phyloP scores from a whole-genome alignment of 2,329 filamentous ascomycete genomes.

The Aspergillus japonicus region DNA sequence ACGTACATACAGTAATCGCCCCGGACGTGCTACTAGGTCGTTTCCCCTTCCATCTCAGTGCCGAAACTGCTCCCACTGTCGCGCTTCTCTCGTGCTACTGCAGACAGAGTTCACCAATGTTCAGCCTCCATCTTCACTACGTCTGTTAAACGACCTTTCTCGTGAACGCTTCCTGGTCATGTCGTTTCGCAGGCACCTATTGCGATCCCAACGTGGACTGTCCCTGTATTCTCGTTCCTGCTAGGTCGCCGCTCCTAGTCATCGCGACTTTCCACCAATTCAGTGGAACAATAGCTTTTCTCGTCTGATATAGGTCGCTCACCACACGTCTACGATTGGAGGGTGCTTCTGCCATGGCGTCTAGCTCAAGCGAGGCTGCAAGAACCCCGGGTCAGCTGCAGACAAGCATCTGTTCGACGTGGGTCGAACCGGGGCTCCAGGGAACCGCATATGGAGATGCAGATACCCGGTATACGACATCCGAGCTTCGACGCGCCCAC shows the following conservation, averaged over 20 bases:
- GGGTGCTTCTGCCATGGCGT: constrained; percentile 13
- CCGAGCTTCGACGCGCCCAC: constrained; percentile 38
- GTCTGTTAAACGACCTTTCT: constrained; percentile 10
- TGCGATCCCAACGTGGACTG: constrained; percentile 28
- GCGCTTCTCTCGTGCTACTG: constrained; percentile 1
- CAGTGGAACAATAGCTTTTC: neutral
- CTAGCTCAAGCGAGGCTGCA: constrained; percentile 2
- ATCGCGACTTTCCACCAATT: neutral
- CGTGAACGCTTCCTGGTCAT: constrained; percentile 24
- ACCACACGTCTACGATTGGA: neutral
- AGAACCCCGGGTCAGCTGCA: constrained; percentile 16
- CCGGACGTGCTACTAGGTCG: neutral
- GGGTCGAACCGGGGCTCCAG: constrained; percentile 16
- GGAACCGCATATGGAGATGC: constrained; percentile 15
- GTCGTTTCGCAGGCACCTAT: constrained; percentile 30
- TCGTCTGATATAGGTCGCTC: neutral
- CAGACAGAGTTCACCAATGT: neutral
- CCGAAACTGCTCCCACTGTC: neutral
- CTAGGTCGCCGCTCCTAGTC: constrained; percentile 9
- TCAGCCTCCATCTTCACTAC: constrained; percentile 9
- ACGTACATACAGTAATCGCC: neutral
- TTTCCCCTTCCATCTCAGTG: constrained; percentile 4
- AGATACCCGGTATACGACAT: constrained; percentile 23
- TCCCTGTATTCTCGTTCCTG: constrained; percentile 19
- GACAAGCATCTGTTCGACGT: constrained; percentile 7